Evolutionary conservation across 2,329 filamentous ascomycete genomes (phyloP).

Genomic region (Trichoderma guizhouense): DNA sequence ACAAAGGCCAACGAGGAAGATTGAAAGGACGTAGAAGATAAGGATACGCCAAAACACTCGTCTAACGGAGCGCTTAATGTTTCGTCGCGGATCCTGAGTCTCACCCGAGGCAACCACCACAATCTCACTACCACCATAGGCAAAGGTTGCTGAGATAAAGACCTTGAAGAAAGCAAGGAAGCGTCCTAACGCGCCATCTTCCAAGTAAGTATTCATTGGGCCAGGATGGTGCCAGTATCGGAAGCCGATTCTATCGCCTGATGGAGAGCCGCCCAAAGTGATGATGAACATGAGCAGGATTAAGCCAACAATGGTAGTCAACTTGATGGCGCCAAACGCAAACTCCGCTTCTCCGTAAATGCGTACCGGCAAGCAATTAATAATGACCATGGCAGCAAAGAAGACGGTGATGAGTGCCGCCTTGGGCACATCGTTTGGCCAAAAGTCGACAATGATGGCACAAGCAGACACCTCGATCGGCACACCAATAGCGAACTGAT

Average conservation of each 20-base stretch:
- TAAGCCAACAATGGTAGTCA: constrained; percentile 47
- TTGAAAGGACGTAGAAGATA: constrained; percentile 36
- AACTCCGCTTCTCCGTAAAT: constrained; percentile 55
- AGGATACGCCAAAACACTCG: constrained; percentile 36
- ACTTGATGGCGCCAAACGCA: constrained; percentile 46
- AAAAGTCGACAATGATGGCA: constrained; percentile 47
- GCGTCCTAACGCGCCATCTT: constrained; percentile 35
- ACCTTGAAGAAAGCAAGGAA: constrained; percentile 45
- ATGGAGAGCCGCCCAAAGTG: constrained; percentile 45
- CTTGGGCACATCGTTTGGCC: constrained; percentile 31
- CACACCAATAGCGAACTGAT: constrained; percentile 48
- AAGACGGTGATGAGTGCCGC: constrained; percentile 37
- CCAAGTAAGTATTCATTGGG: constrained; percentile 41
- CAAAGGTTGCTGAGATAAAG: constrained; percentile 47
- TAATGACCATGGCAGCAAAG: constrained; percentile 35
- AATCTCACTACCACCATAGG: constrained; percentile 43
- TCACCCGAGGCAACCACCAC: constrained; percentile 37
- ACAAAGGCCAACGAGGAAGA: constrained; percentile 38
- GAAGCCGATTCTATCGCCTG: constrained; percentile 43
- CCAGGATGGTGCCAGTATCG: constrained; percentile 44
- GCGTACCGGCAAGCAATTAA: constrained; percentile 40
- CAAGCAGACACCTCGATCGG: constrained; percentile 46
- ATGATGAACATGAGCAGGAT: constrained; percentile 50
- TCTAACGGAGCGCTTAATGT: constrained; percentile 34
- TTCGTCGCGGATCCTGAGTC: constrained; percentile 35